These are phyloP conservation scores for Dalechampia spathulata DNA, from an alignment of 441 rosid species.

Conservation along the genomic window DNA sequence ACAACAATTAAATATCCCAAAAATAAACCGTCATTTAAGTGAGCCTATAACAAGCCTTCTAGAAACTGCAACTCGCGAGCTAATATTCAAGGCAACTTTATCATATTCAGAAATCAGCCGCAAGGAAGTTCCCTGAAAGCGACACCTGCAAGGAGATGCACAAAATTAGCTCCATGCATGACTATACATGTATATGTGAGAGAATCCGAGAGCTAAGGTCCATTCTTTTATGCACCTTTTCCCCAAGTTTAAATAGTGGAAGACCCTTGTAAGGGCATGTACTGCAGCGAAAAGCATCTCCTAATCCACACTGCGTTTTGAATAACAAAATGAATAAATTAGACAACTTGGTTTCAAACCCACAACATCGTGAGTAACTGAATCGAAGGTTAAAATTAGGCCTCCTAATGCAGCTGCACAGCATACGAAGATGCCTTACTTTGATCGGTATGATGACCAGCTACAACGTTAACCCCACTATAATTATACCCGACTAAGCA, in stretches of 20 bases:
- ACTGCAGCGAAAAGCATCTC: constrained; percentile 92
- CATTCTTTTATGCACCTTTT: constrained; percentile 48
- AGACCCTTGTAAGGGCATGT: constrained; percentile 96
- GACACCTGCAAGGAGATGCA: constrained; percentile 45
- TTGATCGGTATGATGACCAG: neutral
- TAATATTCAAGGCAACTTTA: no score
- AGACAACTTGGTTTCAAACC: neutral
- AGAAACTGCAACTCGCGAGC: no score
- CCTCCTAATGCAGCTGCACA: neutral
- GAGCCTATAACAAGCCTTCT: no score
- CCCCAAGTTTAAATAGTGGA: constrained; percentile 79
- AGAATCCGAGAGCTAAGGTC: neutral
- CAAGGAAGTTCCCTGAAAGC: constrained; percentile 66
- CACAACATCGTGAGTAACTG: no score
- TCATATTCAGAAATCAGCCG: constrained; percentile 45
- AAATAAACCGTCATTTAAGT: no score
- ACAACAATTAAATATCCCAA: no score
- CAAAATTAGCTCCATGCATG: neutral
- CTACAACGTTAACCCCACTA: neutral
- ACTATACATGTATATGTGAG: neutral
- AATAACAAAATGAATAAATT: neutral
- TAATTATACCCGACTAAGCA: no score
- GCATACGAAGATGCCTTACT: neutral
- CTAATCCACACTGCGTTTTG: constrained; percentile 69
- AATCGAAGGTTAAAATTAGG: no score